Conservation (phyloP, 176 grass and related monocot genomes). For the Saccharum spontaneum region DNA sequence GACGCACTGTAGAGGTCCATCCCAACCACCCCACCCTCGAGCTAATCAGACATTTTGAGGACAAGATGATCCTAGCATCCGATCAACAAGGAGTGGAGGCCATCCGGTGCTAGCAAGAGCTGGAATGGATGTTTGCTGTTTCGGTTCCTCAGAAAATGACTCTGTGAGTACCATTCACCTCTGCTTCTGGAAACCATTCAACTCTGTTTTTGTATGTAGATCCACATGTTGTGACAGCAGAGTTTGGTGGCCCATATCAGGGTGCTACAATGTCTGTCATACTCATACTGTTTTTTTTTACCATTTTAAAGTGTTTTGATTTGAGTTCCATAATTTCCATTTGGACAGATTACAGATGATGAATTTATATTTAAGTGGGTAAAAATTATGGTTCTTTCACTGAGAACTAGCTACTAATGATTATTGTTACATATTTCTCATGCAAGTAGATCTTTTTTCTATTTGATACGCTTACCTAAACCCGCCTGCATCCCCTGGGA, state of each 20-base stretch:
- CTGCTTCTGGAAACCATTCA: background rate
- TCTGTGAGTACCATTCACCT: background rate
- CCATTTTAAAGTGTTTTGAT: background rate
- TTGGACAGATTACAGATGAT: background rate
- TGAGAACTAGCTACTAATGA: background rate
- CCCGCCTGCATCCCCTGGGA: background rate
- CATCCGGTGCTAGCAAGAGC: background rate
- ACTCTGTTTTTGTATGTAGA: background rate
- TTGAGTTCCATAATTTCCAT: background rate
- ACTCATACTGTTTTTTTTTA: background rate
- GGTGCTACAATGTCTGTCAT: background rate
- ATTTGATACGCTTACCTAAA: background rate
- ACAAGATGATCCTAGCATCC: background rate
- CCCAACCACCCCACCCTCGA: background rate
- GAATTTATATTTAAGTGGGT: background rate
- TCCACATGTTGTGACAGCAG: background rate
- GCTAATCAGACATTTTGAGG: background rate
- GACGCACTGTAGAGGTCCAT: background rate
- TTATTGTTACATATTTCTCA: background rate
- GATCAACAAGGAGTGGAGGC: background rate
- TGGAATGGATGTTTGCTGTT: background rate
- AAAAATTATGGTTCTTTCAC: background rate
- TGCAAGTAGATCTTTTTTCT: background rate
- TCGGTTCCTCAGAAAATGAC: background rate
- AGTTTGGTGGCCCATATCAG: background rate